phyloP scores from a whole-genome alignment of 495 filamentous ascomycete genomes.

The Tuber aestivum region DNA sequence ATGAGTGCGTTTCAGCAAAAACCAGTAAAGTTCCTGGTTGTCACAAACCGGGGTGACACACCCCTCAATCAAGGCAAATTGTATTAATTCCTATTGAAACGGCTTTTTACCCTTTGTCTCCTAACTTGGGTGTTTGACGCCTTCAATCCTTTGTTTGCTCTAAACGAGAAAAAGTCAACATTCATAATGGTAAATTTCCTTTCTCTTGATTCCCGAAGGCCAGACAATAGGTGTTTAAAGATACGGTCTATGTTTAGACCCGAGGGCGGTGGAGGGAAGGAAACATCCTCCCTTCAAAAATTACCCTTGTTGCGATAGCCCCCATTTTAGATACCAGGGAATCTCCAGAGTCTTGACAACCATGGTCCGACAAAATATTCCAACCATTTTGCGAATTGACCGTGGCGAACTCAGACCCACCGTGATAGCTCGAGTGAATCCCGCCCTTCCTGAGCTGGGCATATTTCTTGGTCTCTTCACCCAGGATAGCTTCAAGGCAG shows the following conservation, averaged over 20 bases:
- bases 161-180: neutral
- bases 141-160: slow-evolving; percentile 4
- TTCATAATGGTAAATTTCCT: neutral
- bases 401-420: neutral
- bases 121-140: neutral
- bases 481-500: neutral
- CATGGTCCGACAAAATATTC: neutral
- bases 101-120: slow-evolving; percentile 2
- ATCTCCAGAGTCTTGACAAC: neutral
- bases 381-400: neutral
- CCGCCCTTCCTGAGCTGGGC: neutral
- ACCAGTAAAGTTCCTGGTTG: too few species aligned
- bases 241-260: neutral
- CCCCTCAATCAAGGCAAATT: neutral
- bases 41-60: neutral
- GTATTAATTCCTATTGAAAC: neutral
- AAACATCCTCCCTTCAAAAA: neutral
- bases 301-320: neutral
- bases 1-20: too few species aligned
- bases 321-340: neutral
- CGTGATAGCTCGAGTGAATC: neutral
- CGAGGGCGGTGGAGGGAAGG: neutral
- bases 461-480: neutral
- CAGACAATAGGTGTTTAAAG: neutral
- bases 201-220: neutral